Percentiles rank a stretch among this genome's conserved stretches.
phyloP scores from a whole-genome alignment of 1,139 yeast species.

The Casaregolazyma lundiana region DNA sequence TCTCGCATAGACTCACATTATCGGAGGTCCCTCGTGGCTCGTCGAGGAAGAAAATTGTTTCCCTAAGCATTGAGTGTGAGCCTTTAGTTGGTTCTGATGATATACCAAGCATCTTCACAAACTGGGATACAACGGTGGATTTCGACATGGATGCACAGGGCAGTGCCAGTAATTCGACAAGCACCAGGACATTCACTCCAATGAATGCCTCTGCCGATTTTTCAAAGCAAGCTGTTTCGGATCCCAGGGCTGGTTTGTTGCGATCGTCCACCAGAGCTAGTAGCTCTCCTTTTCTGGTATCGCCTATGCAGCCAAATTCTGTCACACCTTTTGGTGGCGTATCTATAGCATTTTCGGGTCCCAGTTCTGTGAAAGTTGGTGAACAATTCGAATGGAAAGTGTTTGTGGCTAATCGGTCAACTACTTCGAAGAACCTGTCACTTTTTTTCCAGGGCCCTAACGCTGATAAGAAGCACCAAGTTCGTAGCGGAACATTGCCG shows the following conservation, averaged over 20 bases:
- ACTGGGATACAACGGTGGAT: constrained; percentile 60
- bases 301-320: not conserved
- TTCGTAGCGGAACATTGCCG: not conserved
- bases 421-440: constrained; percentile 37
- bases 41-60: constrained; percentile 23
- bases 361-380: constrained; percentile 57
- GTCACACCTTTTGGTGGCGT: constrained; percentile 37
- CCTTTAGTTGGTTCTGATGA: constrained; percentile 20
- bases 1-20: constrained; percentile 27
- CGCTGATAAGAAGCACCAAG: constrained; percentile 3
- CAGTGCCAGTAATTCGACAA: not conserved
- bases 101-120: constrained; percentile 40
- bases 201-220: constrained; percentile 1
- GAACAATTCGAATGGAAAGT: constrained; percentile 59
- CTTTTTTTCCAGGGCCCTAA: constrained; percentile 36
- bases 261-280: not conserved
- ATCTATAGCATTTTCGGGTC: constrained; percentile 59
- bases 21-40: constrained; percentile 20
- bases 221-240: not conserved
- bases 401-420: constrained; percentile 59
- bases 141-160: constrained; percentile 37
- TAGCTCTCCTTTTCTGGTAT: not conserved
- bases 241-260: not conserved
- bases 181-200: not conserved
- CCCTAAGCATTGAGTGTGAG: constrained; percentile 20